Percentiles rank a stretch among this genome's conserved stretches.
phyloP scores from a whole-genome alignment of 768 basidiomycete species.

The Auricularia sp. region DNA sequence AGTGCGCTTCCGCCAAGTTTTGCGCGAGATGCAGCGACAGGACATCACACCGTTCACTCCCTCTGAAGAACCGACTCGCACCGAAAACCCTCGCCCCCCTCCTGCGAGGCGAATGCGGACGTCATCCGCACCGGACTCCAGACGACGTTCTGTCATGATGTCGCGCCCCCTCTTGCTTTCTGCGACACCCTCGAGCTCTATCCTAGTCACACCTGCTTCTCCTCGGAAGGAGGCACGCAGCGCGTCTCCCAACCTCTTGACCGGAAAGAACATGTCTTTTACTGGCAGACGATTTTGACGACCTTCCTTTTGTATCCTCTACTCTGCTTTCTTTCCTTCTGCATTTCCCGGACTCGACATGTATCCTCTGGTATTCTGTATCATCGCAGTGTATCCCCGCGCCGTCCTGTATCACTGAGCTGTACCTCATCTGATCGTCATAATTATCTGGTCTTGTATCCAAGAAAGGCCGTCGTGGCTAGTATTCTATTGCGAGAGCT shows the following conservation, averaged over 20 bases:
- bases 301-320: background rate
- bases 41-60: background rate
- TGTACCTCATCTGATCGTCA: background rate
- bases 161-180: background rate
- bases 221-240: slow-evolving; percentile 5
- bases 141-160: background rate
- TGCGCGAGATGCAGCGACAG: slow-evolving; percentile 39
- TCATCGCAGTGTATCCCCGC: background rate
- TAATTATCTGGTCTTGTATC: background rate
- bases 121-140: background rate
- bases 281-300: background rate
- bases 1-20: slow-evolving; percentile 50
- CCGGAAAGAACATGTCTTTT: background rate
- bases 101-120: background rate
- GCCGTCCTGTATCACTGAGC: background rate
- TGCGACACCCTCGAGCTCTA: background rate
- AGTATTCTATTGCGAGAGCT: too few species aligned
- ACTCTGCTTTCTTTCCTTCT: background rate
- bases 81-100: background rate
- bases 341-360: background rate
- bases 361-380: background rate
- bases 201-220: background rate
- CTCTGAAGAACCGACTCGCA: background rate
- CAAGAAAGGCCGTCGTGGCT: too few species aligned
- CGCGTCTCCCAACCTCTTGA: slow-evolving; percentile 1